phyloP scores from a whole-genome alignment of 768 basidiomycete species.

The Paxillus ammoniavirescens region DNA sequence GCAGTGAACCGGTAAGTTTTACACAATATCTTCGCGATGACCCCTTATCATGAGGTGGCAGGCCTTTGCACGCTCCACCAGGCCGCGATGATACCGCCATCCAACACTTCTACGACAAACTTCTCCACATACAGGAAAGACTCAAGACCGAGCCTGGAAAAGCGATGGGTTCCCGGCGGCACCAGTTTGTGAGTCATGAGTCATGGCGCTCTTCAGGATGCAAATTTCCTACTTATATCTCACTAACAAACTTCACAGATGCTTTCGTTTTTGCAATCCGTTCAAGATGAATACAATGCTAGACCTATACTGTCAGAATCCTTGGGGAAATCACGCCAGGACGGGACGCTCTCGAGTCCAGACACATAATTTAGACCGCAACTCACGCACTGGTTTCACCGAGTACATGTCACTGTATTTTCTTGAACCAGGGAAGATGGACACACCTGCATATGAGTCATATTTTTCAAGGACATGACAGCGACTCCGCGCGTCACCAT shows the following conservation, averaged over 20 bases:
- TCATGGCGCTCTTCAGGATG: background rate
- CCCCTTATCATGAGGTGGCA: constrained; percentile 16
- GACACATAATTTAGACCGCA: too few species aligned
- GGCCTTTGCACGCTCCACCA: constrained; percentile 44
- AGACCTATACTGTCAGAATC: background rate
- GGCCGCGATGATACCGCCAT: constrained; percentile 61
- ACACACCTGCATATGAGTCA: background rate
- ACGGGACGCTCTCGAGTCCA: too few species aligned
- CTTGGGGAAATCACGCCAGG: background rate
- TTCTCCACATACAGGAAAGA: constrained; percentile 67
- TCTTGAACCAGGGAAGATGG: background rate
- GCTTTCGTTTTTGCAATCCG: constrained; percentile 56
- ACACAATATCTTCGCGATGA: too few species aligned
- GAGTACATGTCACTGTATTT: too few species aligned
- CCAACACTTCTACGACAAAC: constrained; percentile 84
- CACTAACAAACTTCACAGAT: constrained; percentile 41
- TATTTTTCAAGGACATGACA: too few species aligned
- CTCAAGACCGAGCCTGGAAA: constrained; percentile 79
- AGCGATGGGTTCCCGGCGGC: constrained; percentile 65
- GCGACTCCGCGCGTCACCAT: too few species aligned
- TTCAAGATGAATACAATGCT: constrained; percentile 52
- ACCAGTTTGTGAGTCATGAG: constrained; percentile 62
- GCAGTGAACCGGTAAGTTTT: constrained; percentile 45
- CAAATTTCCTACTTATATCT: constrained; percentile 2
- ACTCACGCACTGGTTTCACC: too few species aligned